phyloP scores from a whole-genome alignment of 306 rosid genomes.

The Castanopsis chinensis region DNA sequence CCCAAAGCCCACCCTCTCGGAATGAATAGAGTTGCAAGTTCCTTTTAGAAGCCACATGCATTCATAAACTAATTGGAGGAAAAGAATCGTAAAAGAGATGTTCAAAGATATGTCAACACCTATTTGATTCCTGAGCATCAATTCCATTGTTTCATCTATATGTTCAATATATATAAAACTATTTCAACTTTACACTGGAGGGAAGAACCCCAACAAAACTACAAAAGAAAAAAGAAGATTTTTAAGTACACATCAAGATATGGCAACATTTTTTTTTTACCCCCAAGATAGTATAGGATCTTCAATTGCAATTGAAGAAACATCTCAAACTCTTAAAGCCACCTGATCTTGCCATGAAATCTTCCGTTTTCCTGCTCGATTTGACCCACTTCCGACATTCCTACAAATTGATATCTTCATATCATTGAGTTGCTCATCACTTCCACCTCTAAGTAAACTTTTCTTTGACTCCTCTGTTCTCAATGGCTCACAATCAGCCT shows the following conservation, averaged over 20 bases:
- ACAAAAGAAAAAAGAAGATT: constrained; percentile 13
- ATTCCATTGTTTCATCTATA: constrained; percentile 46
- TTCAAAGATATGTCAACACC: not conserved
- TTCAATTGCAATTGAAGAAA: constrained; percentile 4
- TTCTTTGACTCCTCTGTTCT: constrained; percentile 64
- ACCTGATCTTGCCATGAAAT: constrained; percentile 98
- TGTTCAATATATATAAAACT: constrained; percentile 37
- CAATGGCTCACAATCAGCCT: constrained; percentile 45
- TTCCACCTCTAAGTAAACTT: constrained; percentile 49
- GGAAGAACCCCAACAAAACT: constrained; percentile 27
- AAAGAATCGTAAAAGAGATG: not conserved
- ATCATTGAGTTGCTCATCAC: constrained; percentile 63
- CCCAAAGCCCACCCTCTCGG: too few species aligned
- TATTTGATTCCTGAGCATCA: constrained; percentile 29
- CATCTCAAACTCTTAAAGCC: constrained; percentile 80
- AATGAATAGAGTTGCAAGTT: too few species aligned
- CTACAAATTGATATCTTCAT: constrained; percentile 72
- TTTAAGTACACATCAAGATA: constrained; percentile 26
- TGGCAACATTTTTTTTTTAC: constrained; percentile 20
- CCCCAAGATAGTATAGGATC: constrained; percentile 23
- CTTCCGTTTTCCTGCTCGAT: constrained; percentile 82
- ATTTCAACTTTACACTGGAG: constrained; percentile 50
- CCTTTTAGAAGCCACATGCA: not conserved
- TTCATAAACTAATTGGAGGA: not conserved
- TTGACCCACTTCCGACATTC: constrained; percentile 66